phyloP scores from a whole-genome alignment of 495 filamentous ascomycete genomes.

The Letharia columbiana region DNA sequence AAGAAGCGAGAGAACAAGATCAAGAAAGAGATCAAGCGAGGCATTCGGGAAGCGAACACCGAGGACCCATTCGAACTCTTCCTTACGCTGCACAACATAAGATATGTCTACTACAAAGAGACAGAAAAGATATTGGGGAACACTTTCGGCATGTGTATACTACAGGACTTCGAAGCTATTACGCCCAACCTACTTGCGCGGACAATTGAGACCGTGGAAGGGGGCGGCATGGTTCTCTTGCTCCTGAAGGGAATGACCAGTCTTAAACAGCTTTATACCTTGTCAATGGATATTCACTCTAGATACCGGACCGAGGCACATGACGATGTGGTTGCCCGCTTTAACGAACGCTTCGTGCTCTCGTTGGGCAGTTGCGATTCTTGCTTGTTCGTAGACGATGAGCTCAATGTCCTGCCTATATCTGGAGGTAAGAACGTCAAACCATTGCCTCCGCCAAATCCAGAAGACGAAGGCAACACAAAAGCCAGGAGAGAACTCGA shows the following conservation, averaged over 20 bases:
- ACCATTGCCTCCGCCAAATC: constrained; percentile 61
- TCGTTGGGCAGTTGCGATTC: constrained; percentile 89
- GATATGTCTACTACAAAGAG: constrained; percentile 99
- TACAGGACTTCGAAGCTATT: constrained; percentile 97
- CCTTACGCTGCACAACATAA: constrained; percentile 90
- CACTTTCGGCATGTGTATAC: constrained; percentile 96
- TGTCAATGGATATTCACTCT: constrained; percentile 97
- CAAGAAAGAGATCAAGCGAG: constrained; percentile 94
- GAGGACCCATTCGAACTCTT: constrained; percentile 98
- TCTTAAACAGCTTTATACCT: constrained; percentile 91
- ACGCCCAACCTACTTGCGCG: constrained; percentile 92
- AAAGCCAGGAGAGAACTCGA: constrained; percentile 69
- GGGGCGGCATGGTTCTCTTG: constrained; percentile 83
- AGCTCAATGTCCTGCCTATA: constrained; percentile 94
- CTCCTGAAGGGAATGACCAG: constrained; percentile 95
- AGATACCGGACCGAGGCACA: constrained; percentile 96
- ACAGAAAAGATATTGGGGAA: constrained; percentile 99
- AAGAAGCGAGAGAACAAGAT: constrained; percentile 98
- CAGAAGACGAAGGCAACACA: constrained; percentile 55
- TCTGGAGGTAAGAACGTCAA: constrained; percentile 92
- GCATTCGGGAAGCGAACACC: constrained; percentile 86
- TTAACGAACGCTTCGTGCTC: constrained; percentile 96
- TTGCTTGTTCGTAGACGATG: constrained; percentile 94
- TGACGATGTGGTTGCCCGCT: constrained; percentile 87
- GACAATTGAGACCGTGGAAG: constrained; percentile 96